Base-by-base conservation (phyloP, 306 rosid species). In the Trifolium dubium region DNA sequence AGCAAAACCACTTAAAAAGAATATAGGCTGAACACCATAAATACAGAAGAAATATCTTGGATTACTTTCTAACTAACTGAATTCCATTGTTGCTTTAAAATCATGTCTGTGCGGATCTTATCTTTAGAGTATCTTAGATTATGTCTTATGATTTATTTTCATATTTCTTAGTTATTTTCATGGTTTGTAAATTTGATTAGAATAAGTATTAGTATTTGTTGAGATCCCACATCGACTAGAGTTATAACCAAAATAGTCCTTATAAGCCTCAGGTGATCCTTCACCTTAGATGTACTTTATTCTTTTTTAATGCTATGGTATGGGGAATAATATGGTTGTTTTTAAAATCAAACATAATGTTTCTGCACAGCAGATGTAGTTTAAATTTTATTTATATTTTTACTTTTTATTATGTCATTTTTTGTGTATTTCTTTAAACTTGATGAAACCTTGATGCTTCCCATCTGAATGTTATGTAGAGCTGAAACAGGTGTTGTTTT, bases 351-450 rank as follows among this genome's bases (percentile, higher is more conserved):
- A 46, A 69, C 41, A 8, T 19, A 73, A 39, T 68, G 58, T 69
- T 32, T 63, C 13, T 34, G 64, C 53, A n/a, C 35, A 41, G 39
- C 35, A 32, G 63, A 43, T 23, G 62, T 23, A 8, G 46, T 61
- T 31, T 46, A 51, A 51, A 51, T 10, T 60, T 12, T 59, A 28
- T 54, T 51, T 64, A 28, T 14, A 39, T 31, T 40, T 58, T 69
- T 64, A 46, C 50, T 68, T 11, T 74, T 37, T 62, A 12, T 58
- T 68, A 43, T 23, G 66, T 56, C 59, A 50, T 53, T 67, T 37
- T 17, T 58, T 50, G 34, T 51, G 72, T 80, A 50, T 80, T 80
- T 74, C 50, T 18, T 73, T 47, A 58, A 51, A 14, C 46, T 75
- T 29, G 9, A 14, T 55, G 12, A 55, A 55, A 55, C 34, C 62